A percentile compares a stretch with the other conserved stretches of the same genome.
These are phyloP conservation scores for Termitomyces sp. DNA, from an alignment of 768 basidiomycete species.

Conservation along the genomic window DNA sequence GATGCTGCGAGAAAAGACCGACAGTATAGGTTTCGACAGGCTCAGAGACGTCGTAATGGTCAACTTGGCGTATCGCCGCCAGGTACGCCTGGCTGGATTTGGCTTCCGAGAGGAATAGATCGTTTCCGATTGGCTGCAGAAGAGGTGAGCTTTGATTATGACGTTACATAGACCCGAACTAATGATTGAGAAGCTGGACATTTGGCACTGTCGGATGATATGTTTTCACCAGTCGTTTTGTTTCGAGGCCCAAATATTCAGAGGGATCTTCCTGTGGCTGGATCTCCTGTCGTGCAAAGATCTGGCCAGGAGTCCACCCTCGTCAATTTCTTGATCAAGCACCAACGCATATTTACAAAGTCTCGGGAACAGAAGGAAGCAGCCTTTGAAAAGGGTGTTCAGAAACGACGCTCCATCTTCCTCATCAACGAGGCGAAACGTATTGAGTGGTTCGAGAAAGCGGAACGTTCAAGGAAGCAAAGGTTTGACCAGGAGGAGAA, in stretches of 20 bases:
- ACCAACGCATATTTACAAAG: neutral
- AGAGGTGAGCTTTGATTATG: no score
- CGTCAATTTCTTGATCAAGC: neutral
- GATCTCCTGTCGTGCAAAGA: neutral
- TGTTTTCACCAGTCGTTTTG: no score
- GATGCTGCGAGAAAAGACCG: neutral
- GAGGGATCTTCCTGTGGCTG: neutral
- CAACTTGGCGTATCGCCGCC: no score
- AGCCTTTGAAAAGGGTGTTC: neutral
- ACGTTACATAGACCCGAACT: no score
- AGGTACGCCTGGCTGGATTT: no score
- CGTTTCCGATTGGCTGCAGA: no score
- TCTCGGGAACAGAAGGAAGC: neutral
- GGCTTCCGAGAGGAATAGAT: no score
- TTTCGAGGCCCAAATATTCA: neutral
- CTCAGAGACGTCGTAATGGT: conserved; percentile 4
- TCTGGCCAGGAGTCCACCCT: neutral
- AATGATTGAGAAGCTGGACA: no score
- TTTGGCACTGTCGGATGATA: no score
- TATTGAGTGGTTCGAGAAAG: neutral
- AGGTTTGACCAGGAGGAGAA: neutral
- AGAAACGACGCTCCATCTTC: neutral
- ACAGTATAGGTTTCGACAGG: neutral
- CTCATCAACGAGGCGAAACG: conserved; percentile 1
- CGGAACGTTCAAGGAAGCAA: neutral